Base-by-base conservation (phyloP, 2,329 filamentous ascomycete genomes). In the Apiospora kogelbergensis region DNA sequence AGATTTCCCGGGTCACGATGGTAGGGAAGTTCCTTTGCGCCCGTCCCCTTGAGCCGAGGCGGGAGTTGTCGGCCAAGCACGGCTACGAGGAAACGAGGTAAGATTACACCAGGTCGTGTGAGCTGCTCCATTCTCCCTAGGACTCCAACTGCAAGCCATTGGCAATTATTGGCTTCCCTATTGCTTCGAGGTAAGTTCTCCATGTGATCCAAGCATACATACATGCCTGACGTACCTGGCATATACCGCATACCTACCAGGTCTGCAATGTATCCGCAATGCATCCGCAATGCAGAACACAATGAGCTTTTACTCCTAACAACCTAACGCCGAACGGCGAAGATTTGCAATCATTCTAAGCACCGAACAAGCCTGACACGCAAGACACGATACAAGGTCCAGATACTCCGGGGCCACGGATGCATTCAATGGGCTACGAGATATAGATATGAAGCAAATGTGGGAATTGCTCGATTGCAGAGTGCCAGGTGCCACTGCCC, bases 1-100 rank as follows among this genome's bases (percentile, higher is more conserved):
- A 73, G 75, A 79, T 78, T 78, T 79, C 68, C 75, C 77, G 77
- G 77, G 76, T 77, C 71, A 69, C 73, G 73, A 69, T 72, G 73
- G 70, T 53, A 42, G 63, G 26, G 40, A 41, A 42, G 63, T 44
- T 65, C 37, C 63, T 65, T 65, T 60, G 17, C 53, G 53, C 53
- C 53, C 53, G 41, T 65, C 41, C 63, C n/a, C 7, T 71, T 71
- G 69, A 73, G 70, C 73, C 73, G 73, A 76, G 69, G 70, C 76
- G 77, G 76, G 73, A 74, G 70, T 76, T 76, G 71, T 75, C 77
- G 77, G 76, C 72, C 68, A 74, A 68, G 65, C 73, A 68, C 71
- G 72, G 65, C 68, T 69, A 68, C 68, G 70, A 17, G 4, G 33
- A 33, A 7, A 7, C 68, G 70, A 26, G 53, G 9, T 37, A 60